Evolutionary conservation across 2,329 filamentous ascomycete species (phyloP), one percentile per base, ranked within the genome.

Genomic region (Alternaria novae-zelandiae): DNA sequence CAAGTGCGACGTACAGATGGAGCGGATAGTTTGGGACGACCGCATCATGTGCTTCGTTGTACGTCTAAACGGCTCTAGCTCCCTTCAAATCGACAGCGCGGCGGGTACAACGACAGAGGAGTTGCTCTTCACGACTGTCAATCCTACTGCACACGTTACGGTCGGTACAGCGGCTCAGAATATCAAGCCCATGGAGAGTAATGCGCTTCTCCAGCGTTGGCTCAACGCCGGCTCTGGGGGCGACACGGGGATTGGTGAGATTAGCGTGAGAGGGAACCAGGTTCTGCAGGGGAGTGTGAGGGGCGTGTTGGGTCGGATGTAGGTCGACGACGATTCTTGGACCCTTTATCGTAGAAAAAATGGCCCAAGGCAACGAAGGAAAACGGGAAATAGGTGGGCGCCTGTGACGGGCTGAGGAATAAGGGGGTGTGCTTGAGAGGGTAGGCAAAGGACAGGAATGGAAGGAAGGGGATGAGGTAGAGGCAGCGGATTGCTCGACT

Each of bases 151-250:
- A 11, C 96, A 99, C 78, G 88, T 99, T 63, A 99, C 96, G 0
- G 85, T 98, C 8, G 96, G 96, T 20, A 99, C 96, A 0, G 88
- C 89, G 10, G 87, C 89, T 68, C 80, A 85, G 50, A 80, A 84
- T 8, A 88, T 98, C 73, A 98, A 97, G 83, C 95, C 96, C 0
- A 94, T 92, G 80, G 95, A 99, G 83, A 97, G 94, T 82, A 99
- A 99, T 76, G 90, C 93, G 63, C 72, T 99, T 74, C 80, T 99
- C 61, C 85, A 85, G 67, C 84, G 84, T 63, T 98, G 95, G 95
- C 76, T 96, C 65, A 85, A 90, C 66, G 79, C 82, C 54, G 88
- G 88, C 0, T 84, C 79, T 74, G 85, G 75, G 3, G 81, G 78
- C 7, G 76, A 80, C n/a, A 85, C 79, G 5, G 87, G 86, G 0